These are phyloP conservation scores for Fusarium drepaniforme DNA, from an alignment of 2,329 filamentous ascomycete species.

Conservation along the genomic window DNA sequence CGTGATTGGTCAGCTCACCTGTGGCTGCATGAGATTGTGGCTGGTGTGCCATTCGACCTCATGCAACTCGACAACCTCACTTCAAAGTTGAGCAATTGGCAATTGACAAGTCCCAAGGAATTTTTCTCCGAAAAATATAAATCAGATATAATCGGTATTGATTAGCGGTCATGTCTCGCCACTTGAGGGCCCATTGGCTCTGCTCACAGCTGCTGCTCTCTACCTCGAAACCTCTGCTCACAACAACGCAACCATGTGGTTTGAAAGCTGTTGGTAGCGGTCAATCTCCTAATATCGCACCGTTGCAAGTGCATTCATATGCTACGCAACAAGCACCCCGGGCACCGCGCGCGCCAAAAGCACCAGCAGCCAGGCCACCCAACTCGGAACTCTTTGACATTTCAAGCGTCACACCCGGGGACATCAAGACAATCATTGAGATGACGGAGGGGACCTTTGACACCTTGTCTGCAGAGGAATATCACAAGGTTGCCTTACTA, in stretches of 20 bases:
- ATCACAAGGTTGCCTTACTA: slow-evolving; percentile 37
- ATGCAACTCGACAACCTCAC: slow-evolving; percentile 6
- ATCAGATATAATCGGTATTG: too few relatives aligned
- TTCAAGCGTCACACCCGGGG: slow-evolving; percentile 34
- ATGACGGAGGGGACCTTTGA: slow-evolving; percentile 26
- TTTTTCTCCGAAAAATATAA: background rate
- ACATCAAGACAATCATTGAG: slow-evolving; percentile 37
- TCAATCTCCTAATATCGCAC: background rate
- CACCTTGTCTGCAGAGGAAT: slow-evolving; percentile 38
- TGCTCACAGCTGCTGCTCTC: slow-evolving; percentile 21
- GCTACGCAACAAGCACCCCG: slow-evolving; percentile 28
- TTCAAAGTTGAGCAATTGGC: background rate
- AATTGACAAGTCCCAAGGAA: background rate
- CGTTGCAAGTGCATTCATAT: slow-evolving; percentile 32
- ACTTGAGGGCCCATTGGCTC: slow-evolving; percentile 5
- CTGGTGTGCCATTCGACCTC: slow-evolving; percentile 26
- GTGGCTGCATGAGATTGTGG: slow-evolving; percentile 19
- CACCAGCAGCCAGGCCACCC: slow-evolving; percentile 12
- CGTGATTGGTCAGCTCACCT: slow-evolving; percentile 34
- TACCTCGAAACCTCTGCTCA: background rate
- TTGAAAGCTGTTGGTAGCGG: background rate
- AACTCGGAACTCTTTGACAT: slow-evolving; percentile 36
- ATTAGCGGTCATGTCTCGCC: slow-evolving; percentile 7
- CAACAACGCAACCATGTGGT: background rate
- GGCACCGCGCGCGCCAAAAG: slow-evolving; percentile 22